Evolutionary conservation across 208 protist species (phyloP).

Genomic region (Wallacemonas sp.): DNA sequence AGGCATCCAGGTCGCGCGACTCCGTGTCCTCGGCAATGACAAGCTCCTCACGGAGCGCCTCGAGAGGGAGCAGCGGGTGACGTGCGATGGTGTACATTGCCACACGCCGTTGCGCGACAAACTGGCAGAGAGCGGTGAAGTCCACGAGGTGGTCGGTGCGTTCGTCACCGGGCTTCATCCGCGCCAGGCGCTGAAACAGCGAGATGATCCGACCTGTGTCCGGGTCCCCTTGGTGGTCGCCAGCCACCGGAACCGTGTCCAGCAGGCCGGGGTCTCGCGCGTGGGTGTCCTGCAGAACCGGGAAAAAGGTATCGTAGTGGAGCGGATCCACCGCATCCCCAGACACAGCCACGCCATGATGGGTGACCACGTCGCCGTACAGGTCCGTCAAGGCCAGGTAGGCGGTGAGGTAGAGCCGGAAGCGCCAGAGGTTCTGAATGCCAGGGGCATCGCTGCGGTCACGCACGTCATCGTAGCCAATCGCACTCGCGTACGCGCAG

Average conservation of each 20-base stretch:
- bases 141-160: slow-evolving; percentile 1
- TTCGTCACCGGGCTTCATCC: slow-evolving; percentile 3
- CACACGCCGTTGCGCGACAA: slow-evolving; percentile 5
- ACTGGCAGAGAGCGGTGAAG: slow-evolving; percentile 14
- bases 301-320: slow-evolving; percentile 25
- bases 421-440: slow-evolving; percentile 16
- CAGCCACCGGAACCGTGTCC: not conserved
- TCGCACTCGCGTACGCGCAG: slow-evolving; percentile 29
- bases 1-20: not conserved
- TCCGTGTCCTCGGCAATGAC: not conserved
- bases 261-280: slow-evolving; percentile 1
- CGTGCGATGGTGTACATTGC: not conserved
- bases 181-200: slow-evolving; percentile 5
- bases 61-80: slow-evolving; percentile 4
- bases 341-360: slow-evolving; percentile 5
- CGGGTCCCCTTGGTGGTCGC: slow-evolving; percentile 5
- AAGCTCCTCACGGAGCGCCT: slow-evolving; percentile 1
- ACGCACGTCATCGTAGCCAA: slow-evolving; percentile 11
- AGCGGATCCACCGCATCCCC: slow-evolving; percentile 10
- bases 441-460: slow-evolving; percentile 5
- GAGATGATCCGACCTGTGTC: slow-evolving; percentile 7
- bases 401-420: slow-evolving; percentile 31
- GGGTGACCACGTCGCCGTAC: slow-evolving; percentile 33
- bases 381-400: slow-evolving; percentile 37
- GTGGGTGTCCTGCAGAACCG: not conserved